Base-by-base conservation (phyloP, 345 rosid genomes). In the Leavenworthia alabamica region DNA sequence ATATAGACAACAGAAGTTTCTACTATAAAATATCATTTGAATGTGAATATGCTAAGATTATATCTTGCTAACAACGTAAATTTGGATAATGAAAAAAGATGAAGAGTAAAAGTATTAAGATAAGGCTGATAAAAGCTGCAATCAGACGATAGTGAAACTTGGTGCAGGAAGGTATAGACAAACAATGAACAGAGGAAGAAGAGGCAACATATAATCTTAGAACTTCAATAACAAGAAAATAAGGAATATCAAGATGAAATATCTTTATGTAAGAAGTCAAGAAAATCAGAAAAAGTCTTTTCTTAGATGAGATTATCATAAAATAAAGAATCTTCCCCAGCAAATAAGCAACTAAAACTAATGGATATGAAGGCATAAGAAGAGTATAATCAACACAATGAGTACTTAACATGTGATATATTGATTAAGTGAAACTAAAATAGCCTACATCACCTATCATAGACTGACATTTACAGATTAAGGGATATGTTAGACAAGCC, bases 321-420 rank as follows among this genome's bases (percentile, higher is more conserved):
- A 24, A 22, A 37, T 36, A 32, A 27, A 57, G 28, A 57, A 33
- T 20, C 7, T 24, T 41, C 9, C 65, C 71, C 75, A 64, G 71
- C 71, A 65, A 19, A 42, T 36, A 57, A 27, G 71, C 17, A 40
- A 33, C 12, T 27, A 17, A 39, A 36, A 66, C 8, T 0, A 4
- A 12, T 0, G 10, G 33, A 16, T 8, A 24, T 9, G 32, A 41
- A 31, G 20, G 49, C 67, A 59, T 19, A 64, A 14, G 29, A 60
- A 35, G 45, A 40, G 29, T 26, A 57, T 48, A 8, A 45, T 56
- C 7, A 48, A 13, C 33, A 56, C 45, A 40, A 12, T n/a, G 37
- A 69, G 51, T 62, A 53, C 10, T 32, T 39, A 39, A 32, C 53
- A 56, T 40, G 7, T 31, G 27, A 48, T 15, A 32, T 2, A 50